These are phyloP conservation scores for Glomus cerebriforme DNA, from an alignment of 192 early-diverging fungal genomes.

Conservation along the genomic window DNA sequence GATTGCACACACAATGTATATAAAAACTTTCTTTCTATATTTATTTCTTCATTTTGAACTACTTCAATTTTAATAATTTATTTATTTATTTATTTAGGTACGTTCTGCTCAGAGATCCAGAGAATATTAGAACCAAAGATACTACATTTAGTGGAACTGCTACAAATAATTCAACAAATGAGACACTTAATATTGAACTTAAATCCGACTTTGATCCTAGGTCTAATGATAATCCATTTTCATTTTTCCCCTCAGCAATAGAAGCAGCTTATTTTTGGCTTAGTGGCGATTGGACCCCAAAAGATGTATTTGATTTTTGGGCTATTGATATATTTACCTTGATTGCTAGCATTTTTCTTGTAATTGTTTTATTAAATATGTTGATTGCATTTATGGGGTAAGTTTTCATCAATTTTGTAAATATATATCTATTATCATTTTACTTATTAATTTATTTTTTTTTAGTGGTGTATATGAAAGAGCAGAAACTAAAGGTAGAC, in stretches of 20 bases:
- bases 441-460: too few relatives aligned
- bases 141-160: not conserved
- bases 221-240: not conserved
- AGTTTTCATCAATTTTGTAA: not conserved
- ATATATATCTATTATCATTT: too few relatives aligned
- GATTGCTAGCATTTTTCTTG: not conserved
- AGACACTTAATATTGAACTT: not conserved
- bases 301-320: not conserved
- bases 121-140: too few relatives aligned
- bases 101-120: not conserved
- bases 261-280: not conserved
- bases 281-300: not conserved
- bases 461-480: too few relatives aligned
- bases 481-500: too few relatives aligned
- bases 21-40: not conserved
- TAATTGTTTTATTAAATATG: not conserved
- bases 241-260: not conserved
- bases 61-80: not conserved
- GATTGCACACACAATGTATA: not conserved
- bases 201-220: not conserved
- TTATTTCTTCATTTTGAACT: not conserved
- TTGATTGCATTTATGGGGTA: not conserved
- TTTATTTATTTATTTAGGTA: not conserved
- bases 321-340: not conserved
- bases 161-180: not conserved